These are phyloP conservation scores for Myriosclerotinia curreyana DNA, from an alignment of 2,329 filamentous ascomycete species.

Conservation along the genomic window DNA sequence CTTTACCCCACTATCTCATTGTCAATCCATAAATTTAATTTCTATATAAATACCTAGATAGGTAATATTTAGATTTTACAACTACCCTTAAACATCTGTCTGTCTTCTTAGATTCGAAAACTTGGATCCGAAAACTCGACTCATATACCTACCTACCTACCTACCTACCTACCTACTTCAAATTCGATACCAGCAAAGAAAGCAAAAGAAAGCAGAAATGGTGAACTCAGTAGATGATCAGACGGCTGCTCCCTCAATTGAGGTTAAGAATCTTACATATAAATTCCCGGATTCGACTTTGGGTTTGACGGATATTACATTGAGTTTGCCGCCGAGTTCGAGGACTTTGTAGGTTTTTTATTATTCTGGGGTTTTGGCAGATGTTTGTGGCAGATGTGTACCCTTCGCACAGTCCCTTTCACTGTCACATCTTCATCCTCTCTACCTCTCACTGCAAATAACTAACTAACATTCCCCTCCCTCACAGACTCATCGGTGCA, in stretches of 20 bases:
- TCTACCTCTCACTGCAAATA: constrained; percentile 55
- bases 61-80: too few relatives aligned
- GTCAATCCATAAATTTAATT: too few relatives aligned
- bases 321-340: constrained; percentile 48
- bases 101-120: too few relatives aligned
- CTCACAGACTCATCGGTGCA: constrained; percentile 75
- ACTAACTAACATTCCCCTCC: constrained; percentile 71
- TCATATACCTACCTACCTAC: too few relatives aligned
- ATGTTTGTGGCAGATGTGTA: neutral
- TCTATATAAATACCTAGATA: too few relatives aligned
- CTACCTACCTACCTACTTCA: too few relatives aligned
- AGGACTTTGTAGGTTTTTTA: constrained; percentile 64
- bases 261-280: constrained; percentile 77
- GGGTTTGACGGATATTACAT: constrained; percentile 70
- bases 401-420: neutral
- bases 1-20: too few relatives aligned
- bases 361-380: too few relatives aligned
- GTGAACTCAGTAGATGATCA: constrained; percentile 24
- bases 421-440: too few relatives aligned
- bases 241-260: constrained; percentile 48
- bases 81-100: too few relatives aligned
- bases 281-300: constrained; percentile 79
- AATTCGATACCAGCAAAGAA: too few relatives aligned
- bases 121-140: too few relatives aligned
- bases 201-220: neutral